Conservation (phyloP, 2,329 filamentous ascomycete genomes). For the Aspergillus sp. region DNA sequence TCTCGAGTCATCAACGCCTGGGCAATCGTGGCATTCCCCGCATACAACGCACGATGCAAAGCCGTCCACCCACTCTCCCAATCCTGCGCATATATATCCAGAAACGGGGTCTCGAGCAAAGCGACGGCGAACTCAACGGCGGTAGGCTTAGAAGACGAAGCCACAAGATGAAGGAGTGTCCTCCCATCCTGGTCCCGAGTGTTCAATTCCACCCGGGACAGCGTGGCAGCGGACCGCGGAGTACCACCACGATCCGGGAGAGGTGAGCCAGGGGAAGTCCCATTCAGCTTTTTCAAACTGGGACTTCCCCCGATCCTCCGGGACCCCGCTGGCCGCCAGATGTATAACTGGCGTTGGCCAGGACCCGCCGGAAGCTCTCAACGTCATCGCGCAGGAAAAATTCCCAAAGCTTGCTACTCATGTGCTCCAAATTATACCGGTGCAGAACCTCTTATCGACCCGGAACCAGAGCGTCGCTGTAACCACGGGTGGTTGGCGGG, state of each 20-base stretch:
- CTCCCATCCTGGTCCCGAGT: slow-evolving; percentile 75
- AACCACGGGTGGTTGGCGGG: slow-evolving; percentile 75
- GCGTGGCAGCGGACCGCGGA: slow-evolving; percentile 19
- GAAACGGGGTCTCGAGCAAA: slow-evolving; percentile 73
- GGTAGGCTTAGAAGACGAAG: slow-evolving; percentile 66
- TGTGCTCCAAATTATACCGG: slow-evolving; percentile 50
- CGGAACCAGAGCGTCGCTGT: slow-evolving; percentile 77
- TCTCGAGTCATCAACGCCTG: slow-evolving; percentile 77
- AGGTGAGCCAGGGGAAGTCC: slow-evolving; percentile 42
- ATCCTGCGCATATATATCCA: slow-evolving; percentile 85
- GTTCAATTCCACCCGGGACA: slow-evolving; percentile 70
- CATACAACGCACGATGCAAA: slow-evolving; percentile 83
- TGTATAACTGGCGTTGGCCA: slow-evolving; percentile 65
- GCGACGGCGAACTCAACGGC: slow-evolving; percentile 72
- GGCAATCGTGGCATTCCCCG: slow-evolving; percentile 82
- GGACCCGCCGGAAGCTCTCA: slow-evolving; percentile 84
- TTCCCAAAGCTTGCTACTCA: slow-evolving; percentile 98
- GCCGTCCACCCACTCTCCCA: slow-evolving; percentile 93
- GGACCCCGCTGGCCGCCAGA: slow-evolving; percentile 25
- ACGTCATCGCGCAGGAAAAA: slow-evolving; percentile 97
- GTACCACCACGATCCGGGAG: slow-evolving; percentile 37
- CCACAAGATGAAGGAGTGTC: slow-evolving; percentile 79
- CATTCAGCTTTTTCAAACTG: slow-evolving; percentile 38
- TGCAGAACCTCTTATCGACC: slow-evolving; percentile 45
- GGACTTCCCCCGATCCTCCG: slow-evolving; percentile 24